phyloP scores from a whole-genome alignment of 2,329 filamentous ascomycete genomes.

The Hypoxylon rubiginosum region DNA sequence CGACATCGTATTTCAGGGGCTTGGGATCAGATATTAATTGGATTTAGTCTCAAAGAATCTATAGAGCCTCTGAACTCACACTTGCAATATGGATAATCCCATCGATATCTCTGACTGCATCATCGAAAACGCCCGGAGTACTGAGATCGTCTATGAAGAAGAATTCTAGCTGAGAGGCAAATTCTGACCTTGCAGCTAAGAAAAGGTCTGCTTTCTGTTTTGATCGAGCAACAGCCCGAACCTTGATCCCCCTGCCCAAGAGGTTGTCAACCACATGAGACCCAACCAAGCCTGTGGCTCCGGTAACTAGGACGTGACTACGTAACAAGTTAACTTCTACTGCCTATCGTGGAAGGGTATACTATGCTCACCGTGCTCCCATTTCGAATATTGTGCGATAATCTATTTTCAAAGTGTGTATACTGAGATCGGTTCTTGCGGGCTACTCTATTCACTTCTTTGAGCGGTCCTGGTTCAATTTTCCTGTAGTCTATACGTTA shows the following conservation, averaged over 20 bases:
- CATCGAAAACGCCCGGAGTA: conserved; percentile 9
- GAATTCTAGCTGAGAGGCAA: conserved; percentile 13
- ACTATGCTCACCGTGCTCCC: not conserved
- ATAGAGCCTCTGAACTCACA: not conserved
- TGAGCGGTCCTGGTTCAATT: not conserved
- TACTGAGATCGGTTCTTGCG: not conserved
- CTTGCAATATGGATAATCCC: not conserved
- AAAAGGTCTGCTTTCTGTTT: conserved; percentile 23
- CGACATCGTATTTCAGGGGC: conserved; percentile 20
- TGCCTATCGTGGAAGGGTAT: not conserved
- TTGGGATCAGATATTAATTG: not conserved
- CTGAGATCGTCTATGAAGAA: conserved; percentile 19
- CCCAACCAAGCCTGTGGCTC: conserved; percentile 25
- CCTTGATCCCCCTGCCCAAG: conserved; percentile 24
- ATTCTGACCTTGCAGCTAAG: conserved; percentile 14
- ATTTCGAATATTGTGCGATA: not conserved
- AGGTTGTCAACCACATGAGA: conserved; percentile 28
- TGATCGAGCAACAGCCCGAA: conserved; percentile 24
- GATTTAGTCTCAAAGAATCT: not conserved
- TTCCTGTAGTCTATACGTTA: not conserved
- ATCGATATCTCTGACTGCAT: conserved; percentile 9
- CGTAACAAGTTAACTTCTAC: not conserved
- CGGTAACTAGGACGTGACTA: conserved; percentile 23
- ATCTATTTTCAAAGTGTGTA: not conserved
- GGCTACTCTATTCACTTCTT: not conserved